Base-by-base conservation (phyloP, 2,329 filamentous ascomycete genomes). In the Neospermospora avenae region DNA sequence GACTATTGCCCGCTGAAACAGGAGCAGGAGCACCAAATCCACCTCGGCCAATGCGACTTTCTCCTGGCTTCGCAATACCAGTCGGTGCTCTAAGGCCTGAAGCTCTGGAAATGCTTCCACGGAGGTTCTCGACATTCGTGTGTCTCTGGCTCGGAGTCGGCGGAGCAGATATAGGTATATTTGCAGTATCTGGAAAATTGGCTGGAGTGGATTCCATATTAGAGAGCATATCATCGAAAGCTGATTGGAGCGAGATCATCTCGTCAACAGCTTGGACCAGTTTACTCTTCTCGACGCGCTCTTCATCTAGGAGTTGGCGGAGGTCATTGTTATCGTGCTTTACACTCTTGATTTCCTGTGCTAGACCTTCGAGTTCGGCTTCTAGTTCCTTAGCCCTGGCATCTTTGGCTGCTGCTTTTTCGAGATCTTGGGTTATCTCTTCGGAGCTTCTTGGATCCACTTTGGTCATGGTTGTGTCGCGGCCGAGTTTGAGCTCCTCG, bases 351-450 rank as follows among this genome's bases (percentile, higher is more conserved):
- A 95, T 79, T 59, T 95, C 88, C 5, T 88, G 85, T 68, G 87
- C 84, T 11, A 96, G 81, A 55, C 90, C 84, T 49, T 86, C 85
- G 35, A 96, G 79, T 63, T 86, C 86, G n/a, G 76, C 74, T 74
- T 96, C 89, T 3, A 96, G 83, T 69, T 93, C 89, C 58, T 84
- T 84, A 55, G 92, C 84, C 71, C 88, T 90, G 78, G 96, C 95
- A 76, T 96, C 91, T 83, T 89, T 55, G 10, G 66, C 68, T 18
- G 67, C 67, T 65, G 93, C 87, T 68, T 93, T 91, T 70, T 95
- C 89, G 37, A 69, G 35, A 46, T 69, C 65, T 51, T 81, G 81
- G 3, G 77, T 71, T 55, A 68, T 66, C 48, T 74, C 74, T 20
- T 77, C 72, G 45, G 76, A 71, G 56, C 74, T 75, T 57, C 76